Percentiles rank a stretch among this genome's conserved stretches.
Evolutionary conservation across 768 basidiomycete genomes (phyloP).

Genomic region (Podaxis mareebaensis): DNA sequence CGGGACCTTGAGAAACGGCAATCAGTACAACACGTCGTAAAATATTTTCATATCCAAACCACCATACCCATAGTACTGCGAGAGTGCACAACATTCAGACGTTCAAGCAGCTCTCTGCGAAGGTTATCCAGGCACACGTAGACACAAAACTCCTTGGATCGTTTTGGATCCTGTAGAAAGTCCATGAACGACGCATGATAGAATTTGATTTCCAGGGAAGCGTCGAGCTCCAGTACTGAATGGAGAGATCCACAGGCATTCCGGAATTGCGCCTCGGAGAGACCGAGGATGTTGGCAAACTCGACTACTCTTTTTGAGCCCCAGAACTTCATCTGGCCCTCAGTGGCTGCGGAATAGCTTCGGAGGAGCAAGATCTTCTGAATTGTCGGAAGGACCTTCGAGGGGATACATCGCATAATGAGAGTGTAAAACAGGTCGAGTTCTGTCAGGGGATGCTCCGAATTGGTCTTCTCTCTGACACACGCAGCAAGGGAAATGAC

Average conservation of each 20-base stretch:
- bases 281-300: neutral
- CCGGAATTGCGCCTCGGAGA: neutral
- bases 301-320: neutral
- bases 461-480: too few species aligned
- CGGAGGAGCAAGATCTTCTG: neutral
- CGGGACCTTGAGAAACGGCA: too few species aligned
- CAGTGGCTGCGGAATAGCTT: too few species aligned
- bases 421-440: too few species aligned
- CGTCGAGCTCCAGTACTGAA: neutral
- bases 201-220: neutral
- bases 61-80: neutral
- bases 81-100: neutral
- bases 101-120: neutral
- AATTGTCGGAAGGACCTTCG: neutral
- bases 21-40: too few species aligned
- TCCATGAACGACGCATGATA: conserved; percentile 10
- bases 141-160: neutral
- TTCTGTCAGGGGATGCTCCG: too few species aligned
- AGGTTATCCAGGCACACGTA: neutral
- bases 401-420: neutral
- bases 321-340: neutral
- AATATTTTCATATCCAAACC: too few species aligned
- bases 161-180: conserved; percentile 1
- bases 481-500: too few species aligned
- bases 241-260: neutral